A percentile compares a stretch with the other conserved stretches of the same genome.
These are phyloP conservation scores for Penicillium atrosanguineum DNA, from an alignment of 495 filamentous ascomycete genomes.

Conservation along the genomic window DNA sequence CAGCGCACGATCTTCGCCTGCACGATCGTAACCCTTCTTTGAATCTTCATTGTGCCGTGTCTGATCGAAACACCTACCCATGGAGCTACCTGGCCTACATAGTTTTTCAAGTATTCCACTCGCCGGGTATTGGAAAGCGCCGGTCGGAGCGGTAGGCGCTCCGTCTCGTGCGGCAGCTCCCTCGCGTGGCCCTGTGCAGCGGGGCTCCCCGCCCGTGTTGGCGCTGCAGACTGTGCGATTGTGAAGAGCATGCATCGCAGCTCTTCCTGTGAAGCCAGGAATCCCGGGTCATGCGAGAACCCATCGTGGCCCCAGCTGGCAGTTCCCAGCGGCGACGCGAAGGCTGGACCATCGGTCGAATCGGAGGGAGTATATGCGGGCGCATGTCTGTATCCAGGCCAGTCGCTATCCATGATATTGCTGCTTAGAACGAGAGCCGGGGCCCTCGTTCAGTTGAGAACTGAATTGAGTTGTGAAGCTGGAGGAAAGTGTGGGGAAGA, in stretches of 20 bases:
- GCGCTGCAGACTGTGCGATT: constrained; percentile 33
- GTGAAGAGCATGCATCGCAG: constrained; percentile 37
- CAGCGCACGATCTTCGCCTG: neutral
- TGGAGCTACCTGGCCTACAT: constrained; percentile 43
- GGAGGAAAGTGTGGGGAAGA: constrained; percentile 14
- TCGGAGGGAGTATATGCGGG: constrained; percentile 20
- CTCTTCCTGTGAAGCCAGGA: constrained; percentile 39
- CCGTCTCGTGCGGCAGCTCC: neutral
- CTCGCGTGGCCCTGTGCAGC: constrained; percentile 3
- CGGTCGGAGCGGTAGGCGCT: constrained; percentile 14
- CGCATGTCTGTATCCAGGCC: constrained; percentile 2
- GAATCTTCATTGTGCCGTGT: neutral
- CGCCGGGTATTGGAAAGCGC: constrained; percentile 23
- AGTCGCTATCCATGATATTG: constrained; percentile 5
- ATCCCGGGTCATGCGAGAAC: constrained; percentile 37
- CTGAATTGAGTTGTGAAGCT: constrained; percentile 4
- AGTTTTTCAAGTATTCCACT: constrained; percentile 45
- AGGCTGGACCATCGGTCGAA: constrained; percentile 17
- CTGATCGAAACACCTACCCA: constrained; percentile 25
- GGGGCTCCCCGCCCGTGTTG: constrained; percentile 26
- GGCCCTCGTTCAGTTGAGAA: neutral
- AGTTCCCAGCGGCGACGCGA: constrained; percentile 21
- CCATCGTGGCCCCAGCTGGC: constrained; percentile 34
- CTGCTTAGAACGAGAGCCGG: constrained; percentile 3
- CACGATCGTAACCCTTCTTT: neutral